A percentile compares a stretch with the other conserved stretches of the same genome.
These are phyloP conservation scores for Termitomyces bulborhizus DNA, from an alignment of 768 basidiomycete species.

Conservation along the genomic window DNA sequence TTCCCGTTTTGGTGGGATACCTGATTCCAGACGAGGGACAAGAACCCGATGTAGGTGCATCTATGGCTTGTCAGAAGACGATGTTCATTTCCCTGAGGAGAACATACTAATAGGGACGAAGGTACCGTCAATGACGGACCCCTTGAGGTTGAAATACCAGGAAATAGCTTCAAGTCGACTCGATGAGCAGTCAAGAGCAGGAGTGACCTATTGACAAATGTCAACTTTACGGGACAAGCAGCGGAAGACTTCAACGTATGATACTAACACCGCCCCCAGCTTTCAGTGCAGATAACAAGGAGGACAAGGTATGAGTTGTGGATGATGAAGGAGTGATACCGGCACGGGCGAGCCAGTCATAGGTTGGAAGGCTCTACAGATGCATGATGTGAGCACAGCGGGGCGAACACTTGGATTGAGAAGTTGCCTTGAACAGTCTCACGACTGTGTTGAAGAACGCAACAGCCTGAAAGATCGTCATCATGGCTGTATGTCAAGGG, in stretches of 20 bases:
- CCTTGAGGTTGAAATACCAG: slow-evolving; percentile 61
- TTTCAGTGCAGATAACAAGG: slow-evolving; percentile 49
- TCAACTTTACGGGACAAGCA: neutral
- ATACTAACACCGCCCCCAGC: slow-evolving; percentile 43
- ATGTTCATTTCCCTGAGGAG: neutral
- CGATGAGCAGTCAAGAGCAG: slow-evolving; percentile 27
- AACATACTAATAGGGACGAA: slow-evolving; percentile 54
- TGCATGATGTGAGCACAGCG: slow-evolving; percentile 10
- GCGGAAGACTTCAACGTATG: neutral
- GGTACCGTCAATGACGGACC: slow-evolving; percentile 60
- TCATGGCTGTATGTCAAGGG: neutral
- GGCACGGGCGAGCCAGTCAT: slow-evolving; percentile 59
- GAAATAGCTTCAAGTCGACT: slow-evolving; percentile 32
- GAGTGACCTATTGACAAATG: slow-evolving; percentile 33
- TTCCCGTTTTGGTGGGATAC: slow-evolving; percentile 51
- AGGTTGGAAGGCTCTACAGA: slow-evolving; percentile 52
- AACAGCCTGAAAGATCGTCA: slow-evolving; percentile 41
- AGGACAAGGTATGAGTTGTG: slow-evolving; percentile 51
- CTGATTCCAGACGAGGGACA: slow-evolving; percentile 54
- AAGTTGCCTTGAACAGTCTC: slow-evolving; percentile 45
- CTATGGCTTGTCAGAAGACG: slow-evolving; percentile 24
- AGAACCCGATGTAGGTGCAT: slow-evolving; percentile 39
- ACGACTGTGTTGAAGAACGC: slow-evolving; percentile 60
- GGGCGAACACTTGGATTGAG: slow-evolving; percentile 17
- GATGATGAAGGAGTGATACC: slow-evolving; percentile 67